These are phyloP conservation scores for Gossypium mustelinum DNA, from an alignment of 345 rosid genomes.

Conservation along the genomic window DNA sequence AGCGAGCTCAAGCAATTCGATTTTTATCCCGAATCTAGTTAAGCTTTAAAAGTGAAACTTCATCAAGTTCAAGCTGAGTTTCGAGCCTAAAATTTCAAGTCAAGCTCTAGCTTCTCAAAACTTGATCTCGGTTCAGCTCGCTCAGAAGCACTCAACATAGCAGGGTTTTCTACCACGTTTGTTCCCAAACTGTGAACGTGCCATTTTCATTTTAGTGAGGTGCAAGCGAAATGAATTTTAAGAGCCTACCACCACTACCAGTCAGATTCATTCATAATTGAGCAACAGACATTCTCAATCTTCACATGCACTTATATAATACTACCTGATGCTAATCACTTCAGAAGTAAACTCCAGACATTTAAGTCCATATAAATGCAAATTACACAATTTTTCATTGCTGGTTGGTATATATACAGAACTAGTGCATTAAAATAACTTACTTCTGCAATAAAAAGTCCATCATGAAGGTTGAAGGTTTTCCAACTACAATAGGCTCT, in stretches of 20 bases:
- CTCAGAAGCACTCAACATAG: background rate
- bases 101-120: background rate
- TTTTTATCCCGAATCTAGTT: background rate
- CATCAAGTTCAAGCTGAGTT: background rate
- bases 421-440: constrained; percentile 12
- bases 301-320: background rate
- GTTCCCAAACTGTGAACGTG: background rate
- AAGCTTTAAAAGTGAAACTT: background rate
- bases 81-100: background rate
- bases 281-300: background rate
- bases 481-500: constrained; percentile 88
- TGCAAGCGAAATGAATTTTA: background rate
- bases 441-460: constrained; percentile 75
- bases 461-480: constrained; percentile 94
- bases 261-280: background rate
- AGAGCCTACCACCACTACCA: background rate
- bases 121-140: background rate
- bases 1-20: background rate
- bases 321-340: background rate
- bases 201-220: background rate
- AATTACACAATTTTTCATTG: background rate
- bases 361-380: background rate
- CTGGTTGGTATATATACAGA: background rate
- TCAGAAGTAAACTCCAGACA: background rate
- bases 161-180: background rate